Evolutionary conservation across 371 early-diverging fungal genomes (phyloP), one percentile per base, ranked within the genome.

Genomic region (Dichotomocladium elegans): DNA sequence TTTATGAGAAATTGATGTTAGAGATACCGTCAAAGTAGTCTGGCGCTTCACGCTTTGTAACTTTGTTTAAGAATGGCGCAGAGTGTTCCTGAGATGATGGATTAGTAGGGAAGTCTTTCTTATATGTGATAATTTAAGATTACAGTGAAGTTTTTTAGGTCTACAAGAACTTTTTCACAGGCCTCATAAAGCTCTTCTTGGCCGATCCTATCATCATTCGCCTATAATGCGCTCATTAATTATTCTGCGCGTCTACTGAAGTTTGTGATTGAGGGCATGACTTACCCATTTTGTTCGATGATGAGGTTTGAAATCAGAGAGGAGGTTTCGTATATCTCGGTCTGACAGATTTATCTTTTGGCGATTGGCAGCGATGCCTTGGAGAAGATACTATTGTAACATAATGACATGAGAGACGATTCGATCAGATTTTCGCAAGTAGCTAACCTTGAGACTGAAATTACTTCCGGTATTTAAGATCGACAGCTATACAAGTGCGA

Each of bases 131-230:
- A 12, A 44, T 33, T 8, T 3, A 29, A 31, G 8, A 53, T 48
- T 67, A 85, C 86, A 9, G 85, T 84, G 55, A 85, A 87, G 42
- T 83, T 81, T 62, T 88, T 89, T 12, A 98, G 74, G 55, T 93
- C 92, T 10, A 72, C 77, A 58, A 98, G 70, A 12, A 91, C 85
- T 44, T 87, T 85, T 57, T 97, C 98, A 40, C 88, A 82, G 14
- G 88, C 88, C 47, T 91, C 93, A 63, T 95, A 95, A 9, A 97
- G 69, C 58, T 92, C 89, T 42, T 92, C 96, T 68, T 94, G 98
- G 0, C 92, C 93, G n/a, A 91, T 79, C 29, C 87, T 79, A 41
- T 92, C 91, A 43, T 91, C 89, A 57, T 83, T 90, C 4, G 91
- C 88, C 85, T 81, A 62, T 33, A 47, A 15, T 3, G 17, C 17